phyloP scores from a whole-genome alignment of 2,329 filamentous ascomycete species.

The Diaporthe sp. region DNA sequence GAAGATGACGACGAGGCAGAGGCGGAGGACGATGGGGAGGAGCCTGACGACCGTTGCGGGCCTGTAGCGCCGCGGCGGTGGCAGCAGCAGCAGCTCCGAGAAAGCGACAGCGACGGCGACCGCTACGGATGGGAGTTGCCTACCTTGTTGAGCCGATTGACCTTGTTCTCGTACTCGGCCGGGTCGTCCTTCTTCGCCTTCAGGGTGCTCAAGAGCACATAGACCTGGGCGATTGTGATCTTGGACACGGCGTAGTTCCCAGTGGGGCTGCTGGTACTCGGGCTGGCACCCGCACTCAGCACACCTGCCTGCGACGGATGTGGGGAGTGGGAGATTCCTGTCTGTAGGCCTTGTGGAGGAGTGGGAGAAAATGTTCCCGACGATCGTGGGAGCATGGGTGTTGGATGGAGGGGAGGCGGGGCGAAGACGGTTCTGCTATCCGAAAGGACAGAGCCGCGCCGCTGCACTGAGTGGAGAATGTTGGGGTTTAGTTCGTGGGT shows the following conservation, averaged over 20 bases:
- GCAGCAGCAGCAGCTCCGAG: not conserved
- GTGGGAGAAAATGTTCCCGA: slow-evolving; percentile 76
- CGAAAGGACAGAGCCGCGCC: slow-evolving; percentile 48
- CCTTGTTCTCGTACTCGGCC: slow-evolving; percentile 92
- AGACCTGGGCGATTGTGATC: slow-evolving; percentile 95
- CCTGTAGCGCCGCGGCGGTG: not conserved
- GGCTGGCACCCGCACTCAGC: slow-evolving; percentile 72
- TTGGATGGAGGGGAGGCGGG: slow-evolving; percentile 43
- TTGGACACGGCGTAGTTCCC: slow-evolving; percentile 82
- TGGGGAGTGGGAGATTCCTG: slow-evolving; percentile 68
- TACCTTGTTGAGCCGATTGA: slow-evolving; percentile 93
- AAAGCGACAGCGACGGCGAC: not conserved
- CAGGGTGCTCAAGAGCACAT: slow-evolving; percentile 92
- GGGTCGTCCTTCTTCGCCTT: slow-evolving; percentile 91
- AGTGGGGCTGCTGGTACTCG: slow-evolving; percentile 74
- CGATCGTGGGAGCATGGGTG: slow-evolving; percentile 71
- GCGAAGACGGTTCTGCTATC: slow-evolving; percentile 50
- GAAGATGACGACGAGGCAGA: not conserved
- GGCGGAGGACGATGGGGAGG: not conserved
- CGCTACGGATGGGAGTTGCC: slow-evolving; percentile 47
- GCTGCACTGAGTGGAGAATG: slow-evolving; percentile 35
- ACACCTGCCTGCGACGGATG: slow-evolving; percentile 70
- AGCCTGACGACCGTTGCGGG: slow-evolving; percentile 21
- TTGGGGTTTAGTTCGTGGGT: not conserved
- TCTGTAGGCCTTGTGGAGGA: slow-evolving; percentile 71